Percentiles rank a stretch among this genome's conserved stretches.
These are phyloP conservation scores for Blastobotrys terrestris DNA, from an alignment of 805 yeast genomes.

Conservation along the genomic window DNA sequence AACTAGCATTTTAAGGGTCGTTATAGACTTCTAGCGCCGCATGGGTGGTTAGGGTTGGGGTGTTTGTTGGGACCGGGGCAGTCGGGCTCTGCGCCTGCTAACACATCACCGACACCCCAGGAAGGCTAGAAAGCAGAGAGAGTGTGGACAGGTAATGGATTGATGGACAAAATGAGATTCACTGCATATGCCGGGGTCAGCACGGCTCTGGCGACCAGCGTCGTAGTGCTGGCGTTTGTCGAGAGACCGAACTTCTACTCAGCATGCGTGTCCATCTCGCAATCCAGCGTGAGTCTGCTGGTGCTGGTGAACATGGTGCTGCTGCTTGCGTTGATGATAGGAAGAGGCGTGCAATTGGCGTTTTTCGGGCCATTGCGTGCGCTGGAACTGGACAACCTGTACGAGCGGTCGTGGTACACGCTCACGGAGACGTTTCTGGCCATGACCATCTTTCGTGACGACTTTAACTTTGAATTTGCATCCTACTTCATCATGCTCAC, in stretches of 20 bases:
- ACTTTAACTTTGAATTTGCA: slow-evolving; percentile 42
- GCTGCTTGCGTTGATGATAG: slow-evolving; percentile 13
- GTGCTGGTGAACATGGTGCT: slow-evolving; percentile 30
- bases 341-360: slow-evolving; percentile 18
- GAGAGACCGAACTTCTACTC: slow-evolving; percentile 45
- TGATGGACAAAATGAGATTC: not conserved
- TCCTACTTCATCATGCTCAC: slow-evolving; percentile 37
- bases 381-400: slow-evolving; percentile 69
- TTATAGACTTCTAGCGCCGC: no score
- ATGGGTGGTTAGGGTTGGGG: no score
- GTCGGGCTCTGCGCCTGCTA: no score
- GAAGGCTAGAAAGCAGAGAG: not conserved
- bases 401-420: slow-evolving; percentile 59
- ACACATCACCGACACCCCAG: no score
- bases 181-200: slow-evolving; percentile 3
- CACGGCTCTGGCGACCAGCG: slow-evolving; percentile 31
- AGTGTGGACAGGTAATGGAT: not conserved
- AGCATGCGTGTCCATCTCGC: slow-evolving; percentile 45
- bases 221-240: slow-evolving; percentile 34
- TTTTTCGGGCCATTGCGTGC: slow-evolving; percentile 67
- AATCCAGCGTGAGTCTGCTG: slow-evolving; percentile 45
- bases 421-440: slow-evolving; percentile 54
- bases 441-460: slow-evolving; percentile 46
- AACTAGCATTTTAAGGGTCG: no score
- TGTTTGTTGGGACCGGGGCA: no score